phyloP scores from a whole-genome alignment of 2,329 filamentous ascomycete species.

The Fonsecaea monophora region DNA sequence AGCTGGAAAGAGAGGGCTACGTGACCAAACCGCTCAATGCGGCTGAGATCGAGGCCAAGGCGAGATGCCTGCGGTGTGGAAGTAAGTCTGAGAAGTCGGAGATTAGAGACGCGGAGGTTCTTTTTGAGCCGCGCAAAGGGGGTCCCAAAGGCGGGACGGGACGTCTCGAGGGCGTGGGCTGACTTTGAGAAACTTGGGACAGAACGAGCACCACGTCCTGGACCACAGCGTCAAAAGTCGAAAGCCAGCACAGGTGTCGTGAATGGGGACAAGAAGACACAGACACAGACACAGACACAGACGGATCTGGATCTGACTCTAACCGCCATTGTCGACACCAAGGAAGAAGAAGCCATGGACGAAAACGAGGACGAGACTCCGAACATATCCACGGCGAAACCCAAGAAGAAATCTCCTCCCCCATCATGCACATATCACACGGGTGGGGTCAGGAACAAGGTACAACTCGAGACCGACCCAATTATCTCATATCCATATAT shows the following conservation, averaged over 20 bases:
- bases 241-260: background rate
- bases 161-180: background rate
- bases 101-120: too few species aligned
- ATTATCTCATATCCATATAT: too few species aligned
- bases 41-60: constrained; percentile 32
- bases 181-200: background rate
- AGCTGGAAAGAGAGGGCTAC: constrained; percentile 31
- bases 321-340: background rate
- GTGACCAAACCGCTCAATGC: constrained; percentile 29
- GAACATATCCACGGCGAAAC: background rate
- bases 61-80: constrained; percentile 25
- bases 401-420: background rate
- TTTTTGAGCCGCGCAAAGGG: too few species aligned
- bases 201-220: background rate
- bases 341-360: background rate
- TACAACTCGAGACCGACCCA: background rate
- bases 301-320: background rate
- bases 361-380: background rate
- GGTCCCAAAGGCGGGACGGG: too few species aligned
- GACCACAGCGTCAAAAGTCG: background rate
- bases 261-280: background rate
- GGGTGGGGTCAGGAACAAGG: constrained; percentile 13
- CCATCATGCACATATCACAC: constrained; percentile 18
- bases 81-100: constrained; percentile 12
- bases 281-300: background rate